A percentile compares a stretch with the other conserved stretches of the same genome.
Evolutionary conservation across 2,329 filamentous ascomycete genomes (phyloP).

Genomic region (Exophiala viscosa): DNA sequence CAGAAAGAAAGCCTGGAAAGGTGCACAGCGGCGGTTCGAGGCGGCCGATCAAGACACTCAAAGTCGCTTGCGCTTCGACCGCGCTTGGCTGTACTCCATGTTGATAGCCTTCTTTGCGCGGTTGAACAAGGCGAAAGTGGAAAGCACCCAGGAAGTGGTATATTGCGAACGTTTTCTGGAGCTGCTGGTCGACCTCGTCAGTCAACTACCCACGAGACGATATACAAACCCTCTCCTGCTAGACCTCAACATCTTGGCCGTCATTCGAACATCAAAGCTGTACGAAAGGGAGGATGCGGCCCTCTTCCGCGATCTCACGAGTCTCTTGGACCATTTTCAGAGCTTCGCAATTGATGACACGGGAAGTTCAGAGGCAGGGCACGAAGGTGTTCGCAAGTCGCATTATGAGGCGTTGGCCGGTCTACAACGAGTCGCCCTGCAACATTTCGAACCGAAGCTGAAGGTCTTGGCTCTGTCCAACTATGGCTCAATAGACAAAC

Average conservation of each 20-base stretch:
- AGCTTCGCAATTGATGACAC: slow-evolving; percentile 90
- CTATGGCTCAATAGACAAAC: slow-evolving; percentile 79
- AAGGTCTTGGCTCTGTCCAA: slow-evolving; percentile 91
- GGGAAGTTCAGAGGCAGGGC: slow-evolving; percentile 70
- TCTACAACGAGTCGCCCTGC: slow-evolving; percentile 73
- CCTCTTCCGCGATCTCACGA: slow-evolving; percentile 74
- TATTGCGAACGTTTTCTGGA: slow-evolving; percentile 95
- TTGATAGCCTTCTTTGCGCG: slow-evolving; percentile 75
- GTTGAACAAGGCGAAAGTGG: slow-evolving; percentile 54
- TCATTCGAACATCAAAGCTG: slow-evolving; percentile 72
- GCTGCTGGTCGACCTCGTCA: slow-evolving; percentile 83
- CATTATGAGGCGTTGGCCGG: slow-evolving; percentile 75
- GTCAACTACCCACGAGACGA: slow-evolving; percentile 86
- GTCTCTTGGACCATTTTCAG: slow-evolving; percentile 80
- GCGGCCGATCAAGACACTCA: slow-evolving; percentile 76
- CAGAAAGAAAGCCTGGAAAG: slow-evolving; percentile 85
- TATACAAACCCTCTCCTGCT: slow-evolving; percentile 87
- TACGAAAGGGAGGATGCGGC: slow-evolving; percentile 71
- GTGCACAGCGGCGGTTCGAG: slow-evolving; percentile 79
- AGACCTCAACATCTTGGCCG: slow-evolving; percentile 77
- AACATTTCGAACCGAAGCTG: slow-evolving; percentile 82
- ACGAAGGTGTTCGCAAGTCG: slow-evolving; percentile 69
- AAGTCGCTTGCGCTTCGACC: slow-evolving; percentile 79
- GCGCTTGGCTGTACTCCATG: slow-evolving; percentile 87
- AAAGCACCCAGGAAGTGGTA: slow-evolving; percentile 56